Evolutionary conservation across 2,329 filamentous ascomycete species (phyloP), one percentile per base, ranked within the genome.

Genomic region (Epichloe bromicola): DNA sequence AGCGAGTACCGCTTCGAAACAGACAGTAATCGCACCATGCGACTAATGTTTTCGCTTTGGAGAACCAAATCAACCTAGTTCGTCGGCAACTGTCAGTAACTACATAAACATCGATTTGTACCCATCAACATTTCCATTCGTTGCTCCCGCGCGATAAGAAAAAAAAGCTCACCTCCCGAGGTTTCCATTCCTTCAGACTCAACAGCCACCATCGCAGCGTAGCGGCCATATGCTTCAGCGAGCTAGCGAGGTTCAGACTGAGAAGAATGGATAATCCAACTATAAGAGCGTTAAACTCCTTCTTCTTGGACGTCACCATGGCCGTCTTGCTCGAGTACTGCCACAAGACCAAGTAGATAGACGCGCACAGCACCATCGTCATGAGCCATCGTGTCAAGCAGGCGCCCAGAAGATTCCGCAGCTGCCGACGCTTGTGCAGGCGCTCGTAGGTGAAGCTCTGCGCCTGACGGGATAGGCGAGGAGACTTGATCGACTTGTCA

Each of bases 161-260:
- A 39, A 39, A 39, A 39, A 49, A 46, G 51, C 61, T n/a, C 48
- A 71, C 71, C 61, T 74, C 71, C 5, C 58, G 58, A 40, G 67
- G 58, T 36, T 64, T 65, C 53, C 68, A 63, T 39, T 64, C 61
- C 5, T 63, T 59, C 8, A 61, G 58, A 51, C 64, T 66, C 41
- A 75, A 56, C 30, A 74, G 65, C 60, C 69, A 71, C 70, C 72
- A 74, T n/a, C 72, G 62, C 53, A 72, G 59, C 53, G 72, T 70
- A 14, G 63, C 58, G 3, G 70, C 66, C 64, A 73, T 69, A 30
- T 64, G 65, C 51, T 72, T 72, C 20, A 75, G 61, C 6, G 66
- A 65, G 54, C 63, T 70, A 2, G 67, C 65, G 41, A 73, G 66
- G 46, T 69, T 68, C 46, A 74, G 55, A 51, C 69, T 68, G 17